These are phyloP conservation scores for Candida boleticola DNA, from an alignment of 805 yeast species.

Conservation along the genomic window DNA sequence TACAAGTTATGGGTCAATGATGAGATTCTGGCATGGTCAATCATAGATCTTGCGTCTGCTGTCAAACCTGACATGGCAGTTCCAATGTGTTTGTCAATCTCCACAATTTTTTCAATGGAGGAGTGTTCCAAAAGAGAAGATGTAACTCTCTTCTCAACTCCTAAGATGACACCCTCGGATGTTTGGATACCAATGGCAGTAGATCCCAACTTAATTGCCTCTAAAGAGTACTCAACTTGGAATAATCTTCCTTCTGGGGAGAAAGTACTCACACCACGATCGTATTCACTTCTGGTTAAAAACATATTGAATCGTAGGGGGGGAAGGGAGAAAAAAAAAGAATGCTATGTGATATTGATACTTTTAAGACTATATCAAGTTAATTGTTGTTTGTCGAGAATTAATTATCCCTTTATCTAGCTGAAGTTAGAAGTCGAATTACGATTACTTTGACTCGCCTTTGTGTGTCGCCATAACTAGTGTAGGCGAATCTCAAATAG, in stretches of 20 bases:
- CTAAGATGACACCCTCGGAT: slow-evolving; percentile 91
- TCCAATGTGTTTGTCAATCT: slow-evolving; percentile 90
- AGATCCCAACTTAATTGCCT: slow-evolving; percentile 95
- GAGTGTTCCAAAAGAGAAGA: slow-evolving; percentile 87
- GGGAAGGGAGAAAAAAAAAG: no score
- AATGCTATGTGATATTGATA: no score
- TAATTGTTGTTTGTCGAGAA: no score
- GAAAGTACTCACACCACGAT: slow-evolving; percentile 97
- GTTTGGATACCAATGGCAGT: slow-evolving; percentile 98
- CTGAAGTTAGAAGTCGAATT: no score
- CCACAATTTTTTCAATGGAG: slow-evolving; percentile 94
- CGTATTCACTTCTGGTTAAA: slow-evolving; percentile 98
- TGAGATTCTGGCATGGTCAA: slow-evolving; percentile 94
- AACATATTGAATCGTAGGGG: no score
- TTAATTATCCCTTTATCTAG: no score
- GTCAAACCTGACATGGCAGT: slow-evolving; percentile 99
- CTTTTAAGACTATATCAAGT: no score
- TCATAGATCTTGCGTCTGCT: slow-evolving; percentile 98
- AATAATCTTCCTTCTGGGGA: slow-evolving; percentile 98
- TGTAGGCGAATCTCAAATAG: no score
- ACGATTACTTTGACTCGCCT: no score
- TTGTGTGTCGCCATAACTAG: no score
- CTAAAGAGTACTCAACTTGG: slow-evolving; percentile 96
- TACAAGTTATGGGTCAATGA: slow-evolving; percentile 84
- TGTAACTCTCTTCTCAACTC: slow-evolving; percentile 96